A percentile compares a stretch with the other conserved stretches of the same genome.
These are phyloP conservation scores for Trametes versicolor DNA, from an alignment of 1,284 basidiomycete species.

Conservation along the genomic window DNA sequence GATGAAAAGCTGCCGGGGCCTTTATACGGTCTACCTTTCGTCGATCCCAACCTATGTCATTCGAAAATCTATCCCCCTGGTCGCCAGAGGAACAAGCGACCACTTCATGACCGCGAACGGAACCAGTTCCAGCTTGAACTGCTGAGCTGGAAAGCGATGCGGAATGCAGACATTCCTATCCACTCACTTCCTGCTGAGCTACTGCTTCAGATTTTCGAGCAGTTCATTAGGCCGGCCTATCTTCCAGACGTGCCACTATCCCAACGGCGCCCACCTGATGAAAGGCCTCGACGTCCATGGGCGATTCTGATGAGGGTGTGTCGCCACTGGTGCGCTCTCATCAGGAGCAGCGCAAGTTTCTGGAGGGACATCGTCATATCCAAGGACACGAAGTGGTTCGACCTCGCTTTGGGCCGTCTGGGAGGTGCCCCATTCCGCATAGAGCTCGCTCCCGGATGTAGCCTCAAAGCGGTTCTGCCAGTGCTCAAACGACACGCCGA, in stretches of 20 bases:
- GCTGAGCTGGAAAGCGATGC: background rate
- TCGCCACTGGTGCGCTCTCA: background rate
- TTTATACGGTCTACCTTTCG: too few species aligned
- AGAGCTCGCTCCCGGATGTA: too few species aligned
- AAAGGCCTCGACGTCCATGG: background rate
- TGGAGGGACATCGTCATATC: background rate
- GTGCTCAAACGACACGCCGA: too few species aligned
- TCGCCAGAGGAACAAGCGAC: too few species aligned
- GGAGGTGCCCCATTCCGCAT: background rate
- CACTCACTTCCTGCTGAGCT: constrained; percentile 3
- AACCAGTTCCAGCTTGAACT: background rate
- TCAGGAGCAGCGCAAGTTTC: background rate
- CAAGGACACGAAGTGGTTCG: background rate
- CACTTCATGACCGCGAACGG: too few species aligned
- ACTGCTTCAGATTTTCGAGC: background rate
- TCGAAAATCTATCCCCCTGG: too few species aligned
- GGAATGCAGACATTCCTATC: constrained; percentile 6
- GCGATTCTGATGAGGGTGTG: background rate
- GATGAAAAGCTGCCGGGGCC: too few species aligned
- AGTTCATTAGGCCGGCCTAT: background rate
- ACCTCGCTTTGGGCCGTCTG: background rate
- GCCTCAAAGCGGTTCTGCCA: background rate
- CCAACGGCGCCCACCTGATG: too few species aligned
- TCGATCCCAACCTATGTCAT: too few species aligned
- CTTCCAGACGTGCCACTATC: too few species aligned